Base-by-base conservation (phyloP, 495 filamentous ascomycete genomes). In the Trichoderma reesei region DNA sequence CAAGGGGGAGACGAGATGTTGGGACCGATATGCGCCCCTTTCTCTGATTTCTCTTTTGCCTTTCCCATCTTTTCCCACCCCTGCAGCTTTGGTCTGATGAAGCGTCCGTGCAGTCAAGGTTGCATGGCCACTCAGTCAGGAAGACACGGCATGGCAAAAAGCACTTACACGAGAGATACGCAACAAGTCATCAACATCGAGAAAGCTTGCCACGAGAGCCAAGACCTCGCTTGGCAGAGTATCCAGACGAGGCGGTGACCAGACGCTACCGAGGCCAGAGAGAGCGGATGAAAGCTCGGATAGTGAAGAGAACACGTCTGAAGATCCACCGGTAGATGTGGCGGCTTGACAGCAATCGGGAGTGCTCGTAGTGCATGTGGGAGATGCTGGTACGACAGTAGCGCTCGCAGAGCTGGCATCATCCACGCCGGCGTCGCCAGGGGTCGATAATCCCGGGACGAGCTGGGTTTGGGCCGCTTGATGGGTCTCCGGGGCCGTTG, bases 131-230 rank as follows among this genome's bases (percentile, higher is more conserved):
- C 37, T 13, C 41, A 64, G 63, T 41, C 56, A 65, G 61, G 33
- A 61, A 39, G 37, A 51, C 46, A 44, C 62, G 62, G 20, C 56
- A 63, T 63, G 64, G 67, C 26, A 37, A 33, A 37, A 33, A 59
- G 60, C 38, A 78, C 76, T 71, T 78, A 83, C 82, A 70, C 84
- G 80, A 20, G 81, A 80, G 66, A 78, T 72, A 61, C 77, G 70
- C 64, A 84, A 74, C 66, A 86, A 73, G 69, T 87, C 83, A 65
- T 76, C 78, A 65, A 85, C 79, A 63, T 86, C 83, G 65, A 87
- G 73, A 71, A 78, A 79, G 56, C 76, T 72, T 63, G 85, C 74
- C 60, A 86, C 72, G 61, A 80, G 75, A 67, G 82, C 75, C 54
- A 86, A 68, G 67, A 86, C 73, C 71, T 86, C 85, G 68, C 78